Evolutionary conservation across 495 filamentous ascomycete genomes (phyloP), one percentile per base, ranked within the genome.

Genomic region (Astrocystis sublimbata): DNA sequence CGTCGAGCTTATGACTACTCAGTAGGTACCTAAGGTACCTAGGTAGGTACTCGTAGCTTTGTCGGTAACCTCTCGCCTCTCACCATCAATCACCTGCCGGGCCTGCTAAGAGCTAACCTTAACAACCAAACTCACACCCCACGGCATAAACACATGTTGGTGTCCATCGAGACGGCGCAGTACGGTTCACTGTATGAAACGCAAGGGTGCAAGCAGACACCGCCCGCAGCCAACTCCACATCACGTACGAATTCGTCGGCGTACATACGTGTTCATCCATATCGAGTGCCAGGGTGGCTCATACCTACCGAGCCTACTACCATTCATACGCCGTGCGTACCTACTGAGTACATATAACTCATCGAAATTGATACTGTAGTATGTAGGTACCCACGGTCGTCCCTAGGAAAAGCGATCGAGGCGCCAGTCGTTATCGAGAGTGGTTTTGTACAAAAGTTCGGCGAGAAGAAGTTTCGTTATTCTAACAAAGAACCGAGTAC

Each of bases 121-220:
- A n/a, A n/a, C n/a, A n/a, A n/a, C n/a, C n/a, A n/a, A n/a, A n/a
- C n/a, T n/a, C n/a, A n/a, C n/a, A n/a, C n/a, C n/a, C n/a, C n/a
- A n/a, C n/a, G n/a, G n/a, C n/a, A n/a, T n/a, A n/a, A n/a, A n/a
- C n/a, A n/a, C n/a, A n/a, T n/a, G n/a, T n/a, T n/a, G 41, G 42
- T 56, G 19, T 56, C 31, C 35, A 42, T n/a, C 52, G 4, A 21
- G 21, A 56, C 52, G 52, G 52, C 38, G n/a, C n/a, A n/a, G n/a
- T 56, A 56, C 52, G 36, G 52, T 42, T 56, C 52, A 21, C 36
- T 56, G 38, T 57, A 57, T 57, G 54, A 57, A 57, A 57, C 54
- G 54, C 41, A 42, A 57, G 54, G 54, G 45, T 57, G 54, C 54
- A 42, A 55, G 35, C 52, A 55, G 30, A 31, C 52, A 55, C 17